These are phyloP conservation scores for Hermanozyma aechmeae DNA, from an alignment of 805 yeast genomes.

Conservation along the genomic window DNA sequence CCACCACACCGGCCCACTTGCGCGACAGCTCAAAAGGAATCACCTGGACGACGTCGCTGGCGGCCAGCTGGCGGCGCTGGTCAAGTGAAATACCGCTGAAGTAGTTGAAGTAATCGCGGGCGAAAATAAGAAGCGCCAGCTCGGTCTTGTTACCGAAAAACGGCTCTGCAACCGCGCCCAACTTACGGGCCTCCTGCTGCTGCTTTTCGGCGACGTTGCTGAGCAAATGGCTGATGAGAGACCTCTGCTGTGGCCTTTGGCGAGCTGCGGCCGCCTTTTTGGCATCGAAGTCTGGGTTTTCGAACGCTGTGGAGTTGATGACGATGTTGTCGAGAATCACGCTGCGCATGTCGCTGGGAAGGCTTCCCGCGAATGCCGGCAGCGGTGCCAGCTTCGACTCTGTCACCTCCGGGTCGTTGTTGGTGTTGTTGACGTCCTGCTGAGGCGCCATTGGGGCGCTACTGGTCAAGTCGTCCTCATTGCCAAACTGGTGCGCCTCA, in stretches of 20 bases:
- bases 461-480: constrained; percentile 40
- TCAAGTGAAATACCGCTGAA: constrained; percentile 37
- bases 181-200: constrained; percentile 9
- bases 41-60: constrained; percentile 44
- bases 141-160: constrained; percentile 93
- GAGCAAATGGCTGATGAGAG: constrained; percentile 19
- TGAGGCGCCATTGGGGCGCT: constrained; percentile 3
- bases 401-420: constrained; percentile 15
- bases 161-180: constrained; percentile 36
- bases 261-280: constrained; percentile 15
- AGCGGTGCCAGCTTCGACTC: too few species aligned
- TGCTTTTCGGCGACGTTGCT: constrained; percentile 3
- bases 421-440: constrained; percentile 7
- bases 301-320: constrained; percentile 87
- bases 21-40: constrained; percentile 89
- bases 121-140: constrained; percentile 70
- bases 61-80: constrained; percentile 16
- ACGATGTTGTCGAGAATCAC: constrained; percentile 46
- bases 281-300: constrained; percentile 41
- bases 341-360: constrained; percentile 14
- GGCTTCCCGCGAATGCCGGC: constrained; percentile 7
- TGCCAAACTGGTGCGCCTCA: constrained; percentile 17
- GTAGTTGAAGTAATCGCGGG: constrained; percentile 45
- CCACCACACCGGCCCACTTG: constrained; percentile 85
- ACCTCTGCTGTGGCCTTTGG: constrained; percentile 19